Percentiles rank a stretch among this genome's conserved stretches.
Conservation (phyloP, 1,139 yeast species). For the Lodderomyces pseudojiufengensis region DNA sequence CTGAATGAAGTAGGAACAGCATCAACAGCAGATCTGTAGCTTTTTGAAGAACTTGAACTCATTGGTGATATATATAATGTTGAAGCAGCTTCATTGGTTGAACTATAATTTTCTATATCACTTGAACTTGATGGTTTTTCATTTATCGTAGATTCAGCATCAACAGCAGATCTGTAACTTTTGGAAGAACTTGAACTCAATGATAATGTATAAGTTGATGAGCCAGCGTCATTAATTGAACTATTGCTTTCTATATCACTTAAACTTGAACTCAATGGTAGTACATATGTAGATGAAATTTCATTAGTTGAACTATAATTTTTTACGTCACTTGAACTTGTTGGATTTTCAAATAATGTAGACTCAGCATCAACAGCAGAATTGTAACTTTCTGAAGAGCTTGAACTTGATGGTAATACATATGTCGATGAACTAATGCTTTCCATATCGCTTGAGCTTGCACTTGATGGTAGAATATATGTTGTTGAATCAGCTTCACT, state of each 20-base stretch:
- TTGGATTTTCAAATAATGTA: not conserved
- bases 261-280: not conserved
- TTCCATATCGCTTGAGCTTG: not conserved
- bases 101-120: no score
- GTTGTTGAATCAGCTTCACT: not conserved
- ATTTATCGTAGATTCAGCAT: no score
- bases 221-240: not conserved
- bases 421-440: not conserved
- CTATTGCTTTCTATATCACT: not conserved
- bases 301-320: no score
- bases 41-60: no score
- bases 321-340: no score
- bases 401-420: not conserved
- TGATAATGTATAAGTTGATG: not conserved
- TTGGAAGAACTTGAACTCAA: no score
- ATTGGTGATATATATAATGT: not conserved
- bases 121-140: not conserved
- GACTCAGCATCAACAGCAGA: no score
- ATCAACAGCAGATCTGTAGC: no score
- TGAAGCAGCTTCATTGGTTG: not conserved
- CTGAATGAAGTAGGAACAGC: no score
- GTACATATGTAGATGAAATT: no score
- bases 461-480: not conserved
- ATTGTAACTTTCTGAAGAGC: no score
- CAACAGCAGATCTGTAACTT: no score